phyloP scores from a whole-genome alignment of 306 rosid genomes.

The Cucumis cinereus region DNA sequence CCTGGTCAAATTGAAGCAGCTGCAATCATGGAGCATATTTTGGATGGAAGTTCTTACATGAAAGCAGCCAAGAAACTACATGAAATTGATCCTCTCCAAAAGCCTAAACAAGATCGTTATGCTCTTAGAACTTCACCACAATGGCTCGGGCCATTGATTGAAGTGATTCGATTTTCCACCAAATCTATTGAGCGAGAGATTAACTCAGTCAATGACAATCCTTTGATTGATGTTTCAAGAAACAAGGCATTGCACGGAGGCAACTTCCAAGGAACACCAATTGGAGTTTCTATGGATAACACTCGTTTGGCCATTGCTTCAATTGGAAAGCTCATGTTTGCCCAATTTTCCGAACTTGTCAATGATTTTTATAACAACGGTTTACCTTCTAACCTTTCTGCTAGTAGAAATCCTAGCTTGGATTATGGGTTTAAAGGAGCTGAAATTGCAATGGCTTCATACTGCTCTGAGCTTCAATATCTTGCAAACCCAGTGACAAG shows the following conservation, averaged over 20 bases:
- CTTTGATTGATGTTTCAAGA: conserved; percentile 85
- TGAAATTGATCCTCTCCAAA: conserved; percentile 64
- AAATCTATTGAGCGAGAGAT: conserved; percentile 83
- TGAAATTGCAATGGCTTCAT: conserved; percentile 89
- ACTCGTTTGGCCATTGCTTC: conserved; percentile 77
- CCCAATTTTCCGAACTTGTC: conserved; percentile 85
- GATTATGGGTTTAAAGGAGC: conserved; percentile 89
- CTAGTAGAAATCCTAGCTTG: conserved; percentile 64
- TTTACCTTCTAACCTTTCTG: conserved; percentile 70
- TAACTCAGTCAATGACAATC: conserved; percentile 83
- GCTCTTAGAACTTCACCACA: conserved; percentile 90
- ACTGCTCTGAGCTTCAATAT: conserved; percentile 75
- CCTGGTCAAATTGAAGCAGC: conserved; percentile 96
- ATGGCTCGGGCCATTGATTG: conserved; percentile 85
- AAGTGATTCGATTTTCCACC: conserved; percentile 68
- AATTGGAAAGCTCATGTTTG: conserved; percentile 85
- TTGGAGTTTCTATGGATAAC: conserved; percentile 93
- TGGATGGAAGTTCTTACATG: conserved; percentile 69
- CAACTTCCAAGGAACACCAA: conserved; percentile 88
- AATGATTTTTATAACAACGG: conserved; percentile 84
- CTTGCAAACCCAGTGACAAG: conserved; percentile 77
- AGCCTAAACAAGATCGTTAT: conserved; percentile 80
- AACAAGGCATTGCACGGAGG: conserved; percentile 92
- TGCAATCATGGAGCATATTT: conserved; percentile 90
- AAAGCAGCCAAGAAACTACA: conserved; percentile 67